These are phyloP conservation scores for Eucalyptus marginata DNA, from an alignment of 345 rosid genomes.

Conservation along the genomic window DNA sequence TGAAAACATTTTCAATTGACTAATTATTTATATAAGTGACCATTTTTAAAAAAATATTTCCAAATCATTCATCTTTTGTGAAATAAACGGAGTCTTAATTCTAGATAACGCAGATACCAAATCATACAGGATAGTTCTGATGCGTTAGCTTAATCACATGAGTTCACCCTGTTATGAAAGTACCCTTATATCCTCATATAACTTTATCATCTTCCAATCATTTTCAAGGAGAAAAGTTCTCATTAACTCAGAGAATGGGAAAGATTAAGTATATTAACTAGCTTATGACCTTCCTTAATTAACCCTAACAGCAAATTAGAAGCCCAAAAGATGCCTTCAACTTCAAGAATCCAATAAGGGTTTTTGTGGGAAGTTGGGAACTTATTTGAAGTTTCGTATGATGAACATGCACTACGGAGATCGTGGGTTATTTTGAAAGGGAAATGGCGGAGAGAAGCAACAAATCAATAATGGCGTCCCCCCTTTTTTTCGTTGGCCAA, in stretches of 20 bases:
- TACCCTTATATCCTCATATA: background rate
- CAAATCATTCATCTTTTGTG: too few species aligned
- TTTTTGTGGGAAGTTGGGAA: background rate
- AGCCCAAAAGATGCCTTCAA: background rate
- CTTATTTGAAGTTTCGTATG: background rate
- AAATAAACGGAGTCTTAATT: background rate
- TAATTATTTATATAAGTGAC: too few species aligned
- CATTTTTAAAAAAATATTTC: too few species aligned
- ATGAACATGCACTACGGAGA: background rate
- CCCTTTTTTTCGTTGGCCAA: background rate
- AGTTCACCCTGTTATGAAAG: background rate
- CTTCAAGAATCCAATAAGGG: background rate
- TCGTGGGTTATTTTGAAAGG: background rate
- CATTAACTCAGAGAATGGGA: background rate
- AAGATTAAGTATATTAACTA: background rate
- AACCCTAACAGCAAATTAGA: background rate
- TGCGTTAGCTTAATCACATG: background rate
- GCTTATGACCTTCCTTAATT: background rate
- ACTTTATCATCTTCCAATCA: background rate
- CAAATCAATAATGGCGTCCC: background rate
- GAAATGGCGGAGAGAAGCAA: background rate
- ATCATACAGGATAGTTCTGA: background rate
- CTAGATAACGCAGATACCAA: background rate
- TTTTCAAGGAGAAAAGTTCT: background rate
- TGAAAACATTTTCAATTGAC: too few species aligned